A percentile compares a stretch with the other conserved stretches of the same genome.
Conservation (phyloP, 352 stramenopile genomes). For the Globisporangium nunn region DNA sequence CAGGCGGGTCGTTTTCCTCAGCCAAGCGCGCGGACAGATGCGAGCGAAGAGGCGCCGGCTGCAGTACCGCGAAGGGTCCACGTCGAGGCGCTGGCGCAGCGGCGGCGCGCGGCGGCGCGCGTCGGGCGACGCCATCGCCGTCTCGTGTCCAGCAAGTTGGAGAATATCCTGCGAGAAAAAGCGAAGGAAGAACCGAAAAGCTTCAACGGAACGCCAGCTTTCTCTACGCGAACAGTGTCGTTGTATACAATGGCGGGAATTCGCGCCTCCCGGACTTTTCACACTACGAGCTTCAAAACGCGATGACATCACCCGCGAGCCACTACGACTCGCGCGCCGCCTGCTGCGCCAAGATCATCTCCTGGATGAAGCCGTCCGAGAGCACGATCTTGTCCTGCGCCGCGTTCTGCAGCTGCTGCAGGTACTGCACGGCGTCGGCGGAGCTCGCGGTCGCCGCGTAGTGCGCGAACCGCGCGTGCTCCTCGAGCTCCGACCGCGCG, state of each 20-base stretch:
- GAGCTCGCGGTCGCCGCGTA: slow-evolving; percentile 70
- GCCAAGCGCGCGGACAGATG: neutral
- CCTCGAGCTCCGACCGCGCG: slow-evolving; percentile 59
- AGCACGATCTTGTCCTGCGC: slow-evolving; percentile 85
- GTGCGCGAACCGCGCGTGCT: slow-evolving; percentile 74
- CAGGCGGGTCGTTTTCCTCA: neutral
- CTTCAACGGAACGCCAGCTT: neutral
- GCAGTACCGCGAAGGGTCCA: slow-evolving; percentile 39
- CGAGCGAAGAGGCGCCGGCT: neutral
- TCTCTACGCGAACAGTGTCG: neutral
- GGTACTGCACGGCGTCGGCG: slow-evolving; percentile 75
- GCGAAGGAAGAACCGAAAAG: neutral
- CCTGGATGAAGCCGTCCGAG: slow-evolving; percentile 81
- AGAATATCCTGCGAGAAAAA: neutral
- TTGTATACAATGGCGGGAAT: neutral
- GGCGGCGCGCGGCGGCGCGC: slow-evolving; percentile 24
- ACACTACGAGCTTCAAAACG: neutral
- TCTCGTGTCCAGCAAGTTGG: neutral
- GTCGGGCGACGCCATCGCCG: slow-evolving; percentile 15
- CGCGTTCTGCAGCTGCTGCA: slow-evolving; percentile 82
- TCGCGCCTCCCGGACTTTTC: neutral
- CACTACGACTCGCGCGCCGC: slow-evolving; percentile 51
- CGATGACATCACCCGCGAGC: neutral
- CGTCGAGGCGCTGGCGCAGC: slow-evolving; percentile 34
- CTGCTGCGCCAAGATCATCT: slow-evolving; percentile 78